A percentile compares a stretch with the other conserved stretches of the same genome.
These are phyloP conservation scores for Apophysomyces trapeziformis DNA, from an alignment of 371 early-diverging fungal species.

Conservation along the genomic window DNA sequence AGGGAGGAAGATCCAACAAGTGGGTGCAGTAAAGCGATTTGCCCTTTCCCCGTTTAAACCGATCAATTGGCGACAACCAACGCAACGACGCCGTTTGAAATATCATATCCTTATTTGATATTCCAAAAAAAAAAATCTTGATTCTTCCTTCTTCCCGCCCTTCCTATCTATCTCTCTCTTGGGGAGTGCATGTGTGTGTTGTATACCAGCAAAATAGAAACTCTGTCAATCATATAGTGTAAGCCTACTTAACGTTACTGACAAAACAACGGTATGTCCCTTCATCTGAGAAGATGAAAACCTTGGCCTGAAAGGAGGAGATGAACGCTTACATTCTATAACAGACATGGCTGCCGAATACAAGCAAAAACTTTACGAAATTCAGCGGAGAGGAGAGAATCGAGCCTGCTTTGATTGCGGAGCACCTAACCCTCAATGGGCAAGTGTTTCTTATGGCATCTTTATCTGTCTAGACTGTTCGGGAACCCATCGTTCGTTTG, in stretches of 20 bases:
- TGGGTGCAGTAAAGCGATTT: too few species aligned
- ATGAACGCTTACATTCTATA: neutral
- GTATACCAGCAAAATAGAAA: neutral
- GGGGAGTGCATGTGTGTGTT: neutral
- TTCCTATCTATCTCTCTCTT: neutral
- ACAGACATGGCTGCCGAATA: slow-evolving; percentile 56
- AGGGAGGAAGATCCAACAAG: too few species aligned
- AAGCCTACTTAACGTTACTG: neutral
- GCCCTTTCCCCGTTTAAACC: too few species aligned
- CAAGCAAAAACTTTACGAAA: slow-evolving; percentile 70
- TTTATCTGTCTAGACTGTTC: slow-evolving; percentile 98
- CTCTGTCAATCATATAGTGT: neutral
- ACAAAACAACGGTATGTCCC: neutral
- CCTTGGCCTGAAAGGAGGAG: neutral
- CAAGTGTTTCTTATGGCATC: slow-evolving; percentile 93
- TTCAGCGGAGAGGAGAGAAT: slow-evolving; percentile 75
- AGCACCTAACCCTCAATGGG: slow-evolving; percentile 91
- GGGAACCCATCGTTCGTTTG: slow-evolving; percentile 91
- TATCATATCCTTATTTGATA: neutral
- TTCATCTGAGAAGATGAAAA: slow-evolving; percentile 1
- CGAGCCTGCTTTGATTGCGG: slow-evolving; percentile 85
- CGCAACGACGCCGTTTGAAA: too few species aligned
- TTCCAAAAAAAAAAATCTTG: too few species aligned
- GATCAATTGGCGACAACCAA: too few species aligned
- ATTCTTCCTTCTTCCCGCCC: neutral